Evolutionary conservation across 306 rosid species (phyloP).

Genomic region (Betula pendula): DNA sequence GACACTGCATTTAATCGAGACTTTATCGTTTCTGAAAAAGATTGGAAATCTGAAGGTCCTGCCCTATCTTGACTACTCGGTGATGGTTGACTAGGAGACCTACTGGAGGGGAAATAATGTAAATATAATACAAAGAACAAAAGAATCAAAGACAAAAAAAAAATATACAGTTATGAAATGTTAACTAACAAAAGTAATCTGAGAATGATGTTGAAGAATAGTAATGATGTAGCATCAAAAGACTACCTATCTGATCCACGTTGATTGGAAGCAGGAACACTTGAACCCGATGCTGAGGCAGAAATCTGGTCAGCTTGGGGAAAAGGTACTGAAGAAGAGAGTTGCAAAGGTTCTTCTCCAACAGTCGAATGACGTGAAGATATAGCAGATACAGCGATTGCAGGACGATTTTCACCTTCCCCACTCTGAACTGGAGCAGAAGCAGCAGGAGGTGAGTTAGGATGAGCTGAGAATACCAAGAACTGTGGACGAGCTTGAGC

Average conservation of each 20-base stretch:
- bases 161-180: background rate
- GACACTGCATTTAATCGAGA: constrained; percentile 86
- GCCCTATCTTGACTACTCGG: constrained; percentile 80
- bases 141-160: background rate
- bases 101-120: constrained; percentile 35
- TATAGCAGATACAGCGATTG: constrained; percentile 41
- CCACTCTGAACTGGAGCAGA: constrained; percentile 64
- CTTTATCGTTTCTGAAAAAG: constrained; percentile 85
- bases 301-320: constrained; percentile 51
- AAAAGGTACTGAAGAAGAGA: constrained; percentile 40
- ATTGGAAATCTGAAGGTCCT: constrained; percentile 92
- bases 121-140: constrained; percentile 4
- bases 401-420: constrained; percentile 61
- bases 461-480: constrained; percentile 78
- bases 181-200: constrained; percentile 10
- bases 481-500: constrained; percentile 88
- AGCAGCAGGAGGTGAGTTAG: constrained; percentile 57
- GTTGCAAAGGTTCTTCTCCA: constrained; percentile 60
- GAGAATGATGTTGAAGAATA: constrained; percentile 14
- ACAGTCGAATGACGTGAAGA: constrained; percentile 43
- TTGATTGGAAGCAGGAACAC: constrained; percentile 36
- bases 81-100: constrained; percentile 65
- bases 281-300: constrained; percentile 68
- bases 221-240: constrained; percentile 44
- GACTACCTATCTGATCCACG: constrained; percentile 50